Conservation (phyloP, 1,139 yeast species). For the Kazachstania sp. region DNA sequence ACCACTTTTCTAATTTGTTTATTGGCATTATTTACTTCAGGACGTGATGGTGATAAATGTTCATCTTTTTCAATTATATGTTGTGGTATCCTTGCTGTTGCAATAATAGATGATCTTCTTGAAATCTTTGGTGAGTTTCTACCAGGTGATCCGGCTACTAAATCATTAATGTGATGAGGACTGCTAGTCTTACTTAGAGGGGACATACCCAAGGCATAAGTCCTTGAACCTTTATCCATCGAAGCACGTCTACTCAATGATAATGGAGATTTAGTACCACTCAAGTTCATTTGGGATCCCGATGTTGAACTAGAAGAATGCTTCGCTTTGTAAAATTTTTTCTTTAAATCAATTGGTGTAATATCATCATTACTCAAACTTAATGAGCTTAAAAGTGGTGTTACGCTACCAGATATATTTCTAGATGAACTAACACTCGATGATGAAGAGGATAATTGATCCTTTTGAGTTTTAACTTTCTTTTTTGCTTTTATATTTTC, state of each 20-base stretch:
- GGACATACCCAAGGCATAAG: constrained; percentile 3
- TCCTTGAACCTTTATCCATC: constrained; percentile 4
- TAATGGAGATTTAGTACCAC: constrained; percentile 8
- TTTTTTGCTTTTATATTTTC: constrained; percentile 11
- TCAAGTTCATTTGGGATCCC: background rate
- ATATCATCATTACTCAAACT: constrained; percentile 3
- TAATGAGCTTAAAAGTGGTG: constrained; percentile 4
- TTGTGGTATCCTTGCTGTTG: background rate
- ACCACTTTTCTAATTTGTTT: background rate
- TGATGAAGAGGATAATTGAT: background rate
- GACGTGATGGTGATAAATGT: constrained; percentile 3
- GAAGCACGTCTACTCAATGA: constrained; percentile 8
- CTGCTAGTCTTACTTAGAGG: constrained; percentile 8
- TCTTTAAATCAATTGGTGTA: constrained; percentile 4
- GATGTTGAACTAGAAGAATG: background rate
- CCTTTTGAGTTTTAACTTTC: background rate
- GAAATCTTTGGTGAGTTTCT: constrained; percentile 21
- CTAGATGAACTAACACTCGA: constrained; percentile 1
- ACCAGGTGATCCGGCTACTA: constrained; percentile 5
- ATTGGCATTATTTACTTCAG: background rate
- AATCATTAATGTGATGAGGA: constrained; percentile 1
- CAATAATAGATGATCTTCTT: constrained; percentile 10
- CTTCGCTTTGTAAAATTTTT: background rate
- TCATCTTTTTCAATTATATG: background rate
- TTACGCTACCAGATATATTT: background rate